Percentiles rank a stretch among this genome's conserved stretches.
Conservation (phyloP, 2,329 filamentous ascomycete genomes). For the Fusarium beomiforme region DNA sequence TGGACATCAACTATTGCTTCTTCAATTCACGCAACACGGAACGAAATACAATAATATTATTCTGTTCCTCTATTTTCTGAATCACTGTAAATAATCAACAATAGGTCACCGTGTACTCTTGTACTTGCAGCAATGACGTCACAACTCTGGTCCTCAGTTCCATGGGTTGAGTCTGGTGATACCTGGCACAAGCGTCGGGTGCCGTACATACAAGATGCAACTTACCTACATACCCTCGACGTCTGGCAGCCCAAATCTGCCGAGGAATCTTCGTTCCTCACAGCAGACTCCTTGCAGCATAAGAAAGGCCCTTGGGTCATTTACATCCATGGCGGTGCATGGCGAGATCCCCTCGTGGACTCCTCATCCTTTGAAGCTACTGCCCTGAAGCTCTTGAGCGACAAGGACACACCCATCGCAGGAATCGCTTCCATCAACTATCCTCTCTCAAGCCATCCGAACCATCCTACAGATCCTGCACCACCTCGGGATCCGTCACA, state of each 20-base stretch:
- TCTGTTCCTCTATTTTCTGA: too few relatives aligned
- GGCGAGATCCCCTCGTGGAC: slow-evolving; percentile 8
- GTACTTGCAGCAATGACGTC: background rate
- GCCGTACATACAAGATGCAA: background rate
- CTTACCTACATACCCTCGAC: background rate
- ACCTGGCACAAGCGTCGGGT: background rate
- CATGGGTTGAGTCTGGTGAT: background rate
- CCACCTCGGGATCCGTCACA: background rate
- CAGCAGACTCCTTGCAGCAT: rapidly evolving
- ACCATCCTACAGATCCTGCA: background rate
- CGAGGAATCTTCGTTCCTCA: rapidly evolving
- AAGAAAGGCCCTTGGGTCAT: background rate
- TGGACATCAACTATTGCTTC: too few relatives aligned
- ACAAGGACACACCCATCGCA: background rate
- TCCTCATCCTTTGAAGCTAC: background rate
- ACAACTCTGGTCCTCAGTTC: background rate
- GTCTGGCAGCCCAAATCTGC: background rate
- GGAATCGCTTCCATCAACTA: background rate
- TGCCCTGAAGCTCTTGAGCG: background rate
- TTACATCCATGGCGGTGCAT: slow-evolving; percentile 9
- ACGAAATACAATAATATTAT: too few relatives aligned
- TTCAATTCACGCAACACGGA: too few relatives aligned
- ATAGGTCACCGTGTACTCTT: too few relatives aligned
- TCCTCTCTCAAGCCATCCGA: background rate
- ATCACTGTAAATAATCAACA: background rate